Conservation (phyloP, 2,329 filamentous ascomycete species). For the Basipetospora chlamydospora region DNA sequence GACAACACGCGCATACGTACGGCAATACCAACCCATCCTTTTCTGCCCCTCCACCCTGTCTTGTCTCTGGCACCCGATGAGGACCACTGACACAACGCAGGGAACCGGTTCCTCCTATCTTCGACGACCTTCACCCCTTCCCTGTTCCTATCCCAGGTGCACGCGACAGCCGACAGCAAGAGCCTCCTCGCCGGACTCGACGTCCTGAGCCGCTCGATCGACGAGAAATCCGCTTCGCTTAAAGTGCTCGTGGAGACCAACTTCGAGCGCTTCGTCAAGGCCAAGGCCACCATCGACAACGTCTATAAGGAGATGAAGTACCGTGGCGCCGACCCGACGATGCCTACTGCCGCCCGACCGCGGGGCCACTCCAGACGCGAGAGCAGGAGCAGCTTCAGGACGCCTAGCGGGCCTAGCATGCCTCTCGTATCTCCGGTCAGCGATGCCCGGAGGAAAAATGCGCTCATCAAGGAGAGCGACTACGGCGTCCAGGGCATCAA, state of each 20-base stretch:
- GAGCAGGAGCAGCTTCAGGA: constrained; percentile 53
- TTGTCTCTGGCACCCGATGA: too few species aligned
- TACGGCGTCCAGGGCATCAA: constrained; percentile 84
- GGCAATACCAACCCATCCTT: too few species aligned
- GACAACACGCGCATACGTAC: constrained; percentile 65
- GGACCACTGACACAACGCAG: constrained; percentile 21
- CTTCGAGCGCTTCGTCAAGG: constrained; percentile 94
- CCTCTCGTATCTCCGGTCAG: constrained; percentile 21
- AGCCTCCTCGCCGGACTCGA: constrained; percentile 70
- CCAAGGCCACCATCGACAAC: constrained; percentile 95
- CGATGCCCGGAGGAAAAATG: constrained; percentile 68
- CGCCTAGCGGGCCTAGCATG: constrained; percentile 24
- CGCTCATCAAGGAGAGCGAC: constrained; percentile 81
- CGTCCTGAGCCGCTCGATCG: constrained; percentile 78
- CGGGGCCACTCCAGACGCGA: constrained; percentile 49
- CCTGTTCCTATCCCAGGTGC: constrained; percentile 82
- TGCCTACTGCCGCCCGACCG: constrained; percentile 17
- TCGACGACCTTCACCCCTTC: constrained; percentile 91
- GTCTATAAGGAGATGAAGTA: constrained; percentile 97
- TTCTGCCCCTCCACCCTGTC: too few species aligned
- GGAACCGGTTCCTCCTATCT: constrained; percentile 86
- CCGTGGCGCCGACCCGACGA: constrained; percentile 39
- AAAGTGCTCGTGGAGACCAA: constrained; percentile 96
- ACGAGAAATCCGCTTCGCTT: constrained; percentile 91
- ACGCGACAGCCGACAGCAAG: constrained; percentile 72